These are phyloP conservation scores for Chaetomium sp. DNA, from an alignment of 2,329 filamentous ascomycete genomes.

Conservation along the genomic window DNA sequence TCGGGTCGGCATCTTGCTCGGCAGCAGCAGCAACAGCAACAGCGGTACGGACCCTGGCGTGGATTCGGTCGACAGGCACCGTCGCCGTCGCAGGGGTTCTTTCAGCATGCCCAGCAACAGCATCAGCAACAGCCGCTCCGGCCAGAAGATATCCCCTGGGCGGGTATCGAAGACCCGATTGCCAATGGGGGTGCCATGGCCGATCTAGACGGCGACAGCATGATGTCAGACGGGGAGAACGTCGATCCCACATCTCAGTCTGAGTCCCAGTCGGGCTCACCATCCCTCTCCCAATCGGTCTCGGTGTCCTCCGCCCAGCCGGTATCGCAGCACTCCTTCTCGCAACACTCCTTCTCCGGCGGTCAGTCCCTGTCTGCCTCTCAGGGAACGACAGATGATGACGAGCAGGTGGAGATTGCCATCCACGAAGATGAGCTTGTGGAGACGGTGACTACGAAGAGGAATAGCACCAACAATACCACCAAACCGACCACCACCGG, in stretches of 20 bases:
- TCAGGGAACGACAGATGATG: neutral
- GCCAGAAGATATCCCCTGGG: slow-evolving; percentile 52
- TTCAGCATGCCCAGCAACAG: neutral
- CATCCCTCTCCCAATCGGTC: neutral
- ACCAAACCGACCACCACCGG: neutral
- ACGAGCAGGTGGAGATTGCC: slow-evolving; percentile 6
- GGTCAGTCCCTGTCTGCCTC: neutral
- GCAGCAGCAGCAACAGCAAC: neutral
- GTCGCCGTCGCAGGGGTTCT: neutral
- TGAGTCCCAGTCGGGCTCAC: neutral
- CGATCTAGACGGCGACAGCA: slow-evolving; percentile 8
- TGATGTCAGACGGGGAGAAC: slow-evolving; percentile 45
- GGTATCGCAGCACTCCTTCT: no score
- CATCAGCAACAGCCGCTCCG: slow-evolving; percentile 11
- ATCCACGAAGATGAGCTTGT: slow-evolving; percentile 16
- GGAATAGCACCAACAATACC: neutral
- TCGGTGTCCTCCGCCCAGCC: neutral
- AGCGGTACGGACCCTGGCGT: slow-evolving; percentile 2
- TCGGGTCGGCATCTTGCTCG: no score
- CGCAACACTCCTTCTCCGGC: no score
- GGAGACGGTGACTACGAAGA: slow-evolving; percentile 4
- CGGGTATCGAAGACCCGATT: slow-evolving; percentile 45
- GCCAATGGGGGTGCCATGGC: neutral
- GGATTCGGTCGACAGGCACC: slow-evolving; percentile 5
- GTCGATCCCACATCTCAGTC: slow-evolving; percentile 34